Evolutionary conservation across 148 eudicot genomes (phyloP).

Genomic region (Cornus kousa): DNA sequence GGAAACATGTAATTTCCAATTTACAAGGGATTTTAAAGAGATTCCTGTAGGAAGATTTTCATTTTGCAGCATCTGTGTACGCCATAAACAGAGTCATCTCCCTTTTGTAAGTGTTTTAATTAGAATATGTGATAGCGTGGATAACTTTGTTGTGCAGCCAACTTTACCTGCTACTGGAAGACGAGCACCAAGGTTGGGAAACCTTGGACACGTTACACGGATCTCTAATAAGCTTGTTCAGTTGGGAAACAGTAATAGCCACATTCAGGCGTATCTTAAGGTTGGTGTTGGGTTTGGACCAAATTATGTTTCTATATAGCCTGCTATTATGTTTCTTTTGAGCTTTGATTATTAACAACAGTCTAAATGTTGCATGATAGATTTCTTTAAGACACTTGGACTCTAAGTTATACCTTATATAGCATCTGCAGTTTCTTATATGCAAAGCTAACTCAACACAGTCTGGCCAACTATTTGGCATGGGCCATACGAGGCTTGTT

Average conservation of each 20-base stretch:
- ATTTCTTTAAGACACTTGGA: not conserved
- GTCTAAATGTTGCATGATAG: too few relatives aligned
- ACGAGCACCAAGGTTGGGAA: constrained; percentile 67
- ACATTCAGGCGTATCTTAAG: constrained; percentile 68
- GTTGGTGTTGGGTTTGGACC: constrained; percentile 37
- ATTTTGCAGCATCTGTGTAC: constrained; percentile 4
- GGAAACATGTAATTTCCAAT: not conserved
- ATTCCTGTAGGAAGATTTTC: not conserved
- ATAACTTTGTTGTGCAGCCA: constrained; percentile 54
- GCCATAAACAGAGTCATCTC: not conserved
- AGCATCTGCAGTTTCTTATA: not conserved
- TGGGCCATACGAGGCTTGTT: too few relatives aligned
- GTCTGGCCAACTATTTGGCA: too few relatives aligned
- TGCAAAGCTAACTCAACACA: too few relatives aligned
- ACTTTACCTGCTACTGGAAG: constrained; percentile 70
- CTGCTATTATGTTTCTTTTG: not conserved
- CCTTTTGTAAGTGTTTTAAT: not conserved
- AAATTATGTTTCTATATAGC: not conserved
- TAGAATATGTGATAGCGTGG: not conserved
- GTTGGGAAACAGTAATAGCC: constrained; percentile 51
- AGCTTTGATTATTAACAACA: not conserved
- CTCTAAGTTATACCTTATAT: not conserved
- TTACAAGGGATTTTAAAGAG: not conserved
- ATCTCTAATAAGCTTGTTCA: constrained; percentile 85
- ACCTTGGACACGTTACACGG: constrained; percentile 84